These are phyloP conservation scores for Melanogaster broomeanus DNA, from an alignment of 768 basidiomycete genomes.

Conservation along the genomic window DNA sequence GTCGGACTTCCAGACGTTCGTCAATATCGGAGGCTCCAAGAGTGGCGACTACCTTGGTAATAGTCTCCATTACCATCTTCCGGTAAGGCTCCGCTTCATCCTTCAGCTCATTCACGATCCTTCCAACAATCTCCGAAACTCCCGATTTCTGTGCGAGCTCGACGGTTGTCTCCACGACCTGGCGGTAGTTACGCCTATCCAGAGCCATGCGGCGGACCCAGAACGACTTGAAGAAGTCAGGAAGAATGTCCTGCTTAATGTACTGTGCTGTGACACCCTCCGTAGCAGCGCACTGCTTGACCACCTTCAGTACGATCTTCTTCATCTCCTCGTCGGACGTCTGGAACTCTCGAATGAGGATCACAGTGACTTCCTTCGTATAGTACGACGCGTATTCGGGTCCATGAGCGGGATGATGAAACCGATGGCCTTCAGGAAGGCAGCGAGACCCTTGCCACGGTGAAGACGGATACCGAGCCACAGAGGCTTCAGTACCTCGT, in stretches of 20 bases:
- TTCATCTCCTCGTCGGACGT: slow-evolving; percentile 99
- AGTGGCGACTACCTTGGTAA: slow-evolving; percentile 92
- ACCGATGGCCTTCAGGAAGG: slow-evolving; percentile 90
- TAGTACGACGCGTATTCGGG: slow-evolving; percentile 99
- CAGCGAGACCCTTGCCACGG: slow-evolving; percentile 76
- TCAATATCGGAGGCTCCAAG: slow-evolving; percentile 98
- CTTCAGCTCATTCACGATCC: slow-evolving; percentile 67
- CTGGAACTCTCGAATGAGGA: slow-evolving; percentile 97
- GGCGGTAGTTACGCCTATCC: slow-evolving; percentile 92
- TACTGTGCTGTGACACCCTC: slow-evolving; percentile 96
- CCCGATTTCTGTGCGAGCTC: slow-evolving; percentile 97
- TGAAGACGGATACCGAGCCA: slow-evolving; percentile 80
- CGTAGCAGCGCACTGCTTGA: slow-evolving; percentile 98
- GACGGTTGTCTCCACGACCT: slow-evolving; percentile 98
- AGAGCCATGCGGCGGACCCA: slow-evolving; percentile 99
- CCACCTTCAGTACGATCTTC: slow-evolving; percentile 98
- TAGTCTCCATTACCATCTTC: slow-evolving; percentile 99
- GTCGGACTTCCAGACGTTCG: slow-evolving; percentile 88
- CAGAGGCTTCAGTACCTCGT: slow-evolving; percentile 84
- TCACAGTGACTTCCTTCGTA: slow-evolving; percentile 96
- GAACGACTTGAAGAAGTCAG: slow-evolving; percentile 99
- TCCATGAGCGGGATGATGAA: slow-evolving; percentile 99
- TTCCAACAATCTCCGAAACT: slow-evolving; percentile 92
- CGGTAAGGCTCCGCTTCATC: slow-evolving; percentile 74
- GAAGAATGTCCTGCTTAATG: slow-evolving; percentile 96